Conservation (phyloP, 768 basidiomycete species). For the Leccinellum albellum region DNA sequence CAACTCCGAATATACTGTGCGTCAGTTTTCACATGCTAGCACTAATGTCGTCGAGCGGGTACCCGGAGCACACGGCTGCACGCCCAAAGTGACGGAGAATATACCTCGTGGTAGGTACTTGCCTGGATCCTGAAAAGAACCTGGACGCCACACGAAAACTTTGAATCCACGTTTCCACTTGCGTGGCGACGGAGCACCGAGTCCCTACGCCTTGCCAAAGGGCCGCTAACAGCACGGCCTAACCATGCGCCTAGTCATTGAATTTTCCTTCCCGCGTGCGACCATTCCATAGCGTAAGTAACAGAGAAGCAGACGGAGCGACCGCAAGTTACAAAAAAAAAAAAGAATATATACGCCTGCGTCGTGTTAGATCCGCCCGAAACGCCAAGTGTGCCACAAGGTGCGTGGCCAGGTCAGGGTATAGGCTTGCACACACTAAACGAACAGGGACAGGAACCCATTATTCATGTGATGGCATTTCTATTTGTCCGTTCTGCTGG, state of each 20-base stretch:
- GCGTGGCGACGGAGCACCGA: neutral
- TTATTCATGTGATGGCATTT: neutral
- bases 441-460: neutral
- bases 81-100: neutral
- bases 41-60: neutral
- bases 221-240: neutral
- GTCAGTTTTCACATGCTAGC: neutral
- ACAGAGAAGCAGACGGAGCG: too few species aligned
- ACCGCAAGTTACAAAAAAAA: too few species aligned
- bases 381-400: neutral
- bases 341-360: too few species aligned
- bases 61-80: neutral
- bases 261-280: too few species aligned
- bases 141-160: neutral
- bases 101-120: neutral
- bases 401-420: neutral
- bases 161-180: neutral
- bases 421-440: neutral
- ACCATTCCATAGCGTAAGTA: too few species aligned
- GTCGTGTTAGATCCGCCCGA: neutral
- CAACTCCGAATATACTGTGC: neutral
- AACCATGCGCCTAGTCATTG: neutral
- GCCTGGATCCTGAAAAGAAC: neutral
- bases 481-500: neutral
- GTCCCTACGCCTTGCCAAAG: neutral